Percentiles rank a stretch among this genome's conserved stretches.
Evolutionary conservation across 495 filamentous ascomycete genomes (phyloP).

Genomic region (Hypoxylon lienhwacheense): DNA sequence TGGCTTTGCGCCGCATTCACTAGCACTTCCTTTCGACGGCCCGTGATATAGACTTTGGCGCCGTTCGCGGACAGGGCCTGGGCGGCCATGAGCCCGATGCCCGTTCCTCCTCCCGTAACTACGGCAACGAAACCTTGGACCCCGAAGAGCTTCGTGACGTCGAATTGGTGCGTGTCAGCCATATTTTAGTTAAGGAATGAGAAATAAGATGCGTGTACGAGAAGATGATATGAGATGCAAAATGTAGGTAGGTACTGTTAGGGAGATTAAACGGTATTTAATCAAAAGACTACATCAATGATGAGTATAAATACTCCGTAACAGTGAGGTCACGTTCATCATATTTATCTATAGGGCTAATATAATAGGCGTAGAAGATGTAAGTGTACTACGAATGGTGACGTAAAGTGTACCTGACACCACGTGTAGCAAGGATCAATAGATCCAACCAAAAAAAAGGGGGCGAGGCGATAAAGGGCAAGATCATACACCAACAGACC

Average conservation of each 20-base stretch:
- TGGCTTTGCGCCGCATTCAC: slow-evolving; percentile 50
- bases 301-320: not conserved
- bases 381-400: slow-evolving; percentile 22
- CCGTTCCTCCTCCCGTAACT: slow-evolving; percentile 60
- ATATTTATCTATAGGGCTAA: not conserved
- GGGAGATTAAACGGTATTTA: not conserved
- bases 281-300: not conserved
- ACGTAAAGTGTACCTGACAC: slow-evolving; percentile 24
- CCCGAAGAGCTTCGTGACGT: slow-evolving; percentile 50
- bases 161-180: slow-evolving; percentile 40
- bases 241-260: too few species aligned
- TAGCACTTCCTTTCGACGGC: slow-evolving; percentile 58
- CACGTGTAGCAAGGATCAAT: slow-evolving; percentile 13
- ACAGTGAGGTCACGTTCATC: slow-evolving; percentile 20
- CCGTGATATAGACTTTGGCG: slow-evolving; percentile 67
- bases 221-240: too few species aligned
- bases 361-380: slow-evolving; percentile 6
- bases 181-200: too few species aligned
- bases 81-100: slow-evolving; percentile 66
- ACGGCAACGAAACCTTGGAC: slow-evolving; percentile 60
- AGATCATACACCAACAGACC: too few species aligned
- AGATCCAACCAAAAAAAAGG: not conserved
- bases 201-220: too few species aligned
- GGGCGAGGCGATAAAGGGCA: too few species aligned
- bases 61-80: slow-evolving; percentile 65